Percentiles rank a stretch among this genome's conserved stretches.
These are phyloP conservation scores for Collybiopsis confluens DNA, from an alignment of 768 basidiomycete genomes.

Conservation along the genomic window DNA sequence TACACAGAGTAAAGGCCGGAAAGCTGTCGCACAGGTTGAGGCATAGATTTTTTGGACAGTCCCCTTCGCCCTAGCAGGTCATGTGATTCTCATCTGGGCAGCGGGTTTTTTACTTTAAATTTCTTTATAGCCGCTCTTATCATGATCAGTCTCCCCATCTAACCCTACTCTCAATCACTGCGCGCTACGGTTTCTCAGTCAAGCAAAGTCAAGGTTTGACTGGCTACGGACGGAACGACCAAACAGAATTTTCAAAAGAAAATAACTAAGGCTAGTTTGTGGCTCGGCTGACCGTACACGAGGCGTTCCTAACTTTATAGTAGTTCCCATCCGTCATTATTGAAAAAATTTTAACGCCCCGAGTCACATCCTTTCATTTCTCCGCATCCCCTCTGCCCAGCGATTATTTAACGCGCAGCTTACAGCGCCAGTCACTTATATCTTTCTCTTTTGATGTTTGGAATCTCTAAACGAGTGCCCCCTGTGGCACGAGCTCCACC, in stretches of 20 bases:
- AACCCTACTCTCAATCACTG: background rate
- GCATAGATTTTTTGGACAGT: background rate
- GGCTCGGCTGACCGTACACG: slow-evolving; percentile 8
- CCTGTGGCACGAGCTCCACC: slow-evolving; percentile 1
- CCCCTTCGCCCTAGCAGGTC: background rate
- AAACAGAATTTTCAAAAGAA: background rate
- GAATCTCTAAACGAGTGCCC: background rate
- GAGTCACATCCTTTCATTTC: background rate
- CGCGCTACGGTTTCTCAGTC: background rate
- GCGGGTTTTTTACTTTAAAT: background rate
- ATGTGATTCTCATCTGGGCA: background rate
- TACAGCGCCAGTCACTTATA: background rate
- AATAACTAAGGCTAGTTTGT: background rate
- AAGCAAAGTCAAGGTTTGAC: background rate
- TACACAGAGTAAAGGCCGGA: slow-evolving; percentile 3
- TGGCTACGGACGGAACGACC: background rate
- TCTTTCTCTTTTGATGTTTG: background rate
- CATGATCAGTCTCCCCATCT: background rate
- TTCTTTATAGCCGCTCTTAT: slow-evolving; percentile 1
- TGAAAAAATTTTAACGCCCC: background rate
- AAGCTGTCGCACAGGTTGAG: background rate
- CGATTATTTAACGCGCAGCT: background rate
- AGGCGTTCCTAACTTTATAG: slow-evolving; percentile 9
- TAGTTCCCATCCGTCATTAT: slow-evolving; percentile 5
- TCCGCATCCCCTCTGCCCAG: background rate